Percentiles rank a stretch among this genome's conserved stretches.
Evolutionary conservation across 192 early-diverging fungal genomes (phyloP).

Genomic region (Gorgonomyces haynaldii): DNA sequence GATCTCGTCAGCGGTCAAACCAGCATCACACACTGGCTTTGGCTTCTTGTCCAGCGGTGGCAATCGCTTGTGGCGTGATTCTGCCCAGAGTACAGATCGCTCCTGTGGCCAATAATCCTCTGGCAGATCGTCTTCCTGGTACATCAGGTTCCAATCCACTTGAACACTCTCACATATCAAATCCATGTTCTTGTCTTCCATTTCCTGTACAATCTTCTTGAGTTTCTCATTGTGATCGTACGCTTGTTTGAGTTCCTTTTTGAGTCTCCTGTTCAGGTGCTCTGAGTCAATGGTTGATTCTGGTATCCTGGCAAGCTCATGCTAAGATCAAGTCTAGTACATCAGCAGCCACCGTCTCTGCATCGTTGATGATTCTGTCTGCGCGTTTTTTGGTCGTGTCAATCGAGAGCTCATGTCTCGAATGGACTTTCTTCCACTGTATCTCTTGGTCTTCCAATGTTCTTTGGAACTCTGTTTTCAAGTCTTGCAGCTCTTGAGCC

Average conservation of each 20-base stretch:
- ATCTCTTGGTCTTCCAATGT: no score
- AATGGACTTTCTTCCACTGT: neutral
- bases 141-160: constrained; percentile 6
- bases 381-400: neutral
- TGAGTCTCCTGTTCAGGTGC: constrained; percentile 1
- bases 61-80: no score
- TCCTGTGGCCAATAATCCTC: no score
- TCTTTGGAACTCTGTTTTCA: no score
- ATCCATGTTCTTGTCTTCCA: constrained; percentile 8
- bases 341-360: constrained; percentile 4
- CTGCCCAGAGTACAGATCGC: no score
- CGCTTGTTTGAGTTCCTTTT: neutral
- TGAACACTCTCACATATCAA: neutral
- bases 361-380: constrained; percentile 2
- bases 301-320: neutral
- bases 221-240: neutral
- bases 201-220: neutral
- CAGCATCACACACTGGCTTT: no score
- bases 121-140: neutral
- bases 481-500: no score
- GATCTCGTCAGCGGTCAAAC: no score
- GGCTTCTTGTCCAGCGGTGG: no score
- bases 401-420: neutral
- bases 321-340: constrained; percentile 3
- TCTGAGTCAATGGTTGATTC: constrained; percentile 3